Evolutionary conservation across 305 asterid species (phyloP).

Genomic region (Solanum hybrid): DNA sequence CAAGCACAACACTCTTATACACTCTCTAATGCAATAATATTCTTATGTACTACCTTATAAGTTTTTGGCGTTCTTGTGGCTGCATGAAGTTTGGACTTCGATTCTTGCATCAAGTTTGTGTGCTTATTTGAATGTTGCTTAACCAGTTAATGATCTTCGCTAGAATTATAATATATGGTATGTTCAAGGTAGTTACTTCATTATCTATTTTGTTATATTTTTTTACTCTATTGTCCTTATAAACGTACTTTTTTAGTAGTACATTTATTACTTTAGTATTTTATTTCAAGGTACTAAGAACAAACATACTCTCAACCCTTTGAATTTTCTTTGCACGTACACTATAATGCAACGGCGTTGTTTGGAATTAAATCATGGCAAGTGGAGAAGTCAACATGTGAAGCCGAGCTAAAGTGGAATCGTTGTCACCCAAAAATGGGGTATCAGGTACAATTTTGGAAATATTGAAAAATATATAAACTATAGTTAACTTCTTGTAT

Average conservation of each 20-base stretch:
- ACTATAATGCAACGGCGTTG: not conserved
- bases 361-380: not conserved
- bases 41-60: too few relatives aligned
- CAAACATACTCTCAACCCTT: not conserved
- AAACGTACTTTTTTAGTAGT: not conserved
- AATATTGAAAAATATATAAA: too few relatives aligned
- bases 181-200: not conserved
- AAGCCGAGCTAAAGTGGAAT: not conserved
- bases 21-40: too few relatives aligned
- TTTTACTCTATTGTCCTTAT: not conserved
- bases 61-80: too few relatives aligned
- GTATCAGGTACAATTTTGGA: not conserved
- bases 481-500: not conserved
- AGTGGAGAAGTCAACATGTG: not conserved
- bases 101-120: not conserved
- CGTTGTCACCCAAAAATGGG: not conserved
- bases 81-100: not conserved
- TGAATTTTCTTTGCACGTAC: not conserved
- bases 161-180: too few relatives aligned
- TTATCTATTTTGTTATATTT: not conserved
- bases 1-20: too few relatives aligned
- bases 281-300: not conserved
- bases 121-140: not conserved
- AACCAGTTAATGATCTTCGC: not conserved
- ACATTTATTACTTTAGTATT: not conserved